These are phyloP conservation scores for Wickerhamiella pararugosa DNA, from an alignment of 1,139 yeast genomes.

Conservation along the genomic window DNA sequence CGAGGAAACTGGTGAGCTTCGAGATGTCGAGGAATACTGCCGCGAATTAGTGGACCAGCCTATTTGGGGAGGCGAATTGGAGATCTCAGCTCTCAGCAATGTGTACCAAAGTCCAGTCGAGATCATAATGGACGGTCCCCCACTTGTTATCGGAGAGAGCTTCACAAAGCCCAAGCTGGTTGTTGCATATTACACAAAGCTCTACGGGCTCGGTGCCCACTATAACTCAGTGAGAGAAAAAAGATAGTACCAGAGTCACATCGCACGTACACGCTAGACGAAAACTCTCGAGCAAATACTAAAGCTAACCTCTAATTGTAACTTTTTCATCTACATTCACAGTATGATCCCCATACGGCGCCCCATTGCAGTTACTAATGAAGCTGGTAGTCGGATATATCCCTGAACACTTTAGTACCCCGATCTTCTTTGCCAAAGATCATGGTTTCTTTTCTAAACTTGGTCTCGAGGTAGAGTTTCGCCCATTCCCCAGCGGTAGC, in stretches of 20 bases:
- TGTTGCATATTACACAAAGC: constrained; percentile 71
- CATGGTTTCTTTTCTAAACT: constrained; percentile 39
- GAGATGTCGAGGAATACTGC: constrained; percentile 57
- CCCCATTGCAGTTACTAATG: constrained; percentile 2
- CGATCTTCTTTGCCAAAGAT: constrained; percentile 54
- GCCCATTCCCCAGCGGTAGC: constrained; percentile 74
- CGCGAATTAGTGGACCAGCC: constrained; percentile 54
- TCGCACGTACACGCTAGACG: no score
- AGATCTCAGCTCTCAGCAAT: constrained; percentile 63
- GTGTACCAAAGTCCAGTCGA: constrained; percentile 57
- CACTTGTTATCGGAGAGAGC: constrained; percentile 42
- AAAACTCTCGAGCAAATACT: no score
- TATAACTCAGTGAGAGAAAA: constrained; percentile 51
- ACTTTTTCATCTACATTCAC: no score
- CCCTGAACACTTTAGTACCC: constrained; percentile 87
- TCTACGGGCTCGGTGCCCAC: constrained; percentile 87
- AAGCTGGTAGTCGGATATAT: constrained; percentile 53
- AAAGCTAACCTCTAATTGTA: no score
- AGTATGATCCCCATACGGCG: no score
- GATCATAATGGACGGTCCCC: constrained; percentile 61
- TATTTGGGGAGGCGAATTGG: constrained; percentile 96
- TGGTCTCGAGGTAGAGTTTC: constrained; percentile 40
- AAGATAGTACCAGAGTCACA: no score
- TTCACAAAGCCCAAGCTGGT: constrained; percentile 35
- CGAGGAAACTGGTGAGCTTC: constrained; percentile 47